These are phyloP conservation scores for Alternaria triticina DNA, from an alignment of 2,329 filamentous ascomycete genomes.

Conservation along the genomic window DNA sequence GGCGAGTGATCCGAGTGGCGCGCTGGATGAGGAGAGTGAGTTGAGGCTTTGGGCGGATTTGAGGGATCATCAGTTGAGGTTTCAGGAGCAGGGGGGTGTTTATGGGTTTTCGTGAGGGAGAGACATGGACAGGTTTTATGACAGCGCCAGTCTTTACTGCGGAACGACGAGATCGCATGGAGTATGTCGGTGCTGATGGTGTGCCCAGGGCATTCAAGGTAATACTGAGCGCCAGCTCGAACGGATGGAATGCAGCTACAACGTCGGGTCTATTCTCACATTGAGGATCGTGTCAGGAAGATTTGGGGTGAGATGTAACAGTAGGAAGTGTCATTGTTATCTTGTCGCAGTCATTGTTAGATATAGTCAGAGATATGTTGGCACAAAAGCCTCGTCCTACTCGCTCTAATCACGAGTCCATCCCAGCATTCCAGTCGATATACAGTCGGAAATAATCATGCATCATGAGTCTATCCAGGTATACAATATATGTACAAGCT, in stretches of 20 bases:
- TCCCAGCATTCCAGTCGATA: neutral
- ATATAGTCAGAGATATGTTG: neutral
- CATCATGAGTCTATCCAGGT: neutral
- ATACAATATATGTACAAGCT: neutral
- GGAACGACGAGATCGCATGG: too few species aligned
- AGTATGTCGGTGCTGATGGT: neutral
- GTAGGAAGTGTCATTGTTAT: neutral
- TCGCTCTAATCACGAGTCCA: neutral
- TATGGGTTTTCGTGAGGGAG: constrained; percentile 38
- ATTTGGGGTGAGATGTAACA: neutral
- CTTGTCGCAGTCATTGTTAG: neutral
- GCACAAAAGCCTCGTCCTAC: neutral
- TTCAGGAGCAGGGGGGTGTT: constrained; percentile 70
- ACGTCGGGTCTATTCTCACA: neutral
- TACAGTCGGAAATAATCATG: neutral
- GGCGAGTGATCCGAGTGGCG: constrained; percentile 38
- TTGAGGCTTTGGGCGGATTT: constrained; percentile 79
- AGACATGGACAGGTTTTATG: neutral
- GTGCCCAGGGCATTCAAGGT: neutral
- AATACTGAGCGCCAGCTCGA: neutral
- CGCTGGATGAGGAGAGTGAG: constrained; percentile 74
- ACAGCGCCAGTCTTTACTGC: neutral
- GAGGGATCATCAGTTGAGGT: constrained; percentile 76
- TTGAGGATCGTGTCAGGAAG: neutral
- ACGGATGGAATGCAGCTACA: neutral